Evolutionary conservation across 441 rosid genomes (phyloP).

Genomic region (Eugenia klotzschiana): DNA sequence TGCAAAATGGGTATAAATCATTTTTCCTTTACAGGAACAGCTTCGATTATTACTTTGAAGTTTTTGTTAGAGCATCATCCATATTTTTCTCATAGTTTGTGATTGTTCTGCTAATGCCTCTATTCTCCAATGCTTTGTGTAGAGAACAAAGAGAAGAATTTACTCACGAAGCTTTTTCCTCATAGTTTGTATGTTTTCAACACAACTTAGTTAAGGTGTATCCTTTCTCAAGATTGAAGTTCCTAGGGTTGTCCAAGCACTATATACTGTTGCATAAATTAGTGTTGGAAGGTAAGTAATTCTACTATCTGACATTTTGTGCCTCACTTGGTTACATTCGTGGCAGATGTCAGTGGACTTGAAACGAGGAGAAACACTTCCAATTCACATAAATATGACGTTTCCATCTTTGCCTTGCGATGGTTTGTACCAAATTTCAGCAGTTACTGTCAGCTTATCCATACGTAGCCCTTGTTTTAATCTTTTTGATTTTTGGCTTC

Average conservation of each 20-base stretch:
- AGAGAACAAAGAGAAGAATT: neutral
- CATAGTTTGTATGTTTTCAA: neutral
- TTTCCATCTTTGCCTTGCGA: slow-evolving; percentile 96
- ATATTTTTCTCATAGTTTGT: neutral
- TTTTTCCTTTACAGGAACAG: neutral
- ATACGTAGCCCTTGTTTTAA: neutral
- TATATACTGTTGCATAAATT: neutral
- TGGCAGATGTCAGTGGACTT: slow-evolving; percentile 91
- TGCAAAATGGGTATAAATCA: neutral
- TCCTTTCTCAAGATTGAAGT: neutral
- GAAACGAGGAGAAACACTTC: slow-evolving; percentile 97
- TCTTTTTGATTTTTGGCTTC: neutral
- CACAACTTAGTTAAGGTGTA: neutral
- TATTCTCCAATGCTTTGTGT: neutral
- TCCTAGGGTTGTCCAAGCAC: neutral
- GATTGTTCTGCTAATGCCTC: neutral
- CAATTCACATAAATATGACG: slow-evolving; percentile 88
- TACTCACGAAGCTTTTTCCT: neutral
- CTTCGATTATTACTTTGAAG: neutral
- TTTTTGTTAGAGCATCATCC: neutral
- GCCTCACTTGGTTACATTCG: neutral
- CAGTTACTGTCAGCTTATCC: neutral
- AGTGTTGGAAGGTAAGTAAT: neutral
- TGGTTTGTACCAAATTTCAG: slow-evolving; percentile 30
- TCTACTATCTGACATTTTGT: neutral